Percentiles rank a stretch among this genome's conserved stretches.
phyloP scores from a whole-genome alignment of 2,329 filamentous ascomycete genomes.

The Aureobasidium sp. region DNA sequence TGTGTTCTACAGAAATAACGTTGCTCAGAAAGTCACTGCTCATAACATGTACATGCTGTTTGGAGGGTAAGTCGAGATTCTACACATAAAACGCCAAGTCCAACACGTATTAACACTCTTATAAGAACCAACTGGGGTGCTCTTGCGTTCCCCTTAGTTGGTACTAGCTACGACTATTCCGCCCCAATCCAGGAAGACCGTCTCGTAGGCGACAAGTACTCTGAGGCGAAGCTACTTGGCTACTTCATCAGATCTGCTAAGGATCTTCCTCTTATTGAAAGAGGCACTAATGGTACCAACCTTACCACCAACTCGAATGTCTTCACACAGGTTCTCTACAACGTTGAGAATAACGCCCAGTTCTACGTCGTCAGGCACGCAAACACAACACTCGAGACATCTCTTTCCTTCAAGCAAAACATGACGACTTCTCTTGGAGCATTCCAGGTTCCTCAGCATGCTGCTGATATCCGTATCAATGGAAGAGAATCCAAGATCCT shows the following conservation, averaged over 20 bases:
- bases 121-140: conserved; percentile 72
- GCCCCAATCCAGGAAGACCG: conserved; percentile 68
- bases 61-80: no score
- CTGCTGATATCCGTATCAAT: conserved; percentile 61
- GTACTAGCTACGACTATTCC: conserved; percentile 70
- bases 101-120: no score
- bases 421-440: conserved; percentile 63
- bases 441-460: conserved; percentile 63
- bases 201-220: no score
- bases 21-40: conserved; percentile 66
- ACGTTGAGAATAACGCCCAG: no score
- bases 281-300: no score
- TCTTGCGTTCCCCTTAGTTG: conserved; percentile 61
- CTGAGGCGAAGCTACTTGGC: no score
- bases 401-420: no score
- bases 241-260: conserved; percentile 57
- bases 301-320: no score
- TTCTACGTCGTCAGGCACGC: no score
- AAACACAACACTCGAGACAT: no score
- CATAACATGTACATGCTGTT: conserved; percentile 59
- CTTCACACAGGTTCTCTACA: no score
- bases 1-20: conserved; percentile 69
- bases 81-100: no score
- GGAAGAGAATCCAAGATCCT: conserved; percentile 70
- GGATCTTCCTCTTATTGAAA: conserved; percentile 62